Conservation (phyloP, 148 eudicot species). For the Spergularia bocconei region DNA sequence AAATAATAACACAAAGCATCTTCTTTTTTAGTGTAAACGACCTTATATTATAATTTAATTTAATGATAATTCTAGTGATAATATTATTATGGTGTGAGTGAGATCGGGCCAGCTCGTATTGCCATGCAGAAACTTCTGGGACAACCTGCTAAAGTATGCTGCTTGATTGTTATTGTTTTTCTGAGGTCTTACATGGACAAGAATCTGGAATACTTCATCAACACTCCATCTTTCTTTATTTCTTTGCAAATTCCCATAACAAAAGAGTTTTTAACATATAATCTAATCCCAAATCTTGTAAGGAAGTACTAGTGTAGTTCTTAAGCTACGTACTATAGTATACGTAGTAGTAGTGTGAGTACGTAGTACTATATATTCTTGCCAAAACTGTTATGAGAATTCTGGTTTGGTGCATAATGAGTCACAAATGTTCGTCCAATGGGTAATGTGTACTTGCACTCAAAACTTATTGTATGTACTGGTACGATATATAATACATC, state of each 20-base stretch:
- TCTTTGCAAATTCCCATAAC: neutral
- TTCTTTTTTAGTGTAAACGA: slow-evolving; percentile 13
- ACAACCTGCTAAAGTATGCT: slow-evolving; percentile 1
- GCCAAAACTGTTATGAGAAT: no score
- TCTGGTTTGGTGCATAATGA: no score
- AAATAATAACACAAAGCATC: slow-evolving; percentile 16
- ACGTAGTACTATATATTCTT: no score
- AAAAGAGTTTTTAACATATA: neutral
- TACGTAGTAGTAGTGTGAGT: no score
- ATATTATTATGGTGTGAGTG: slow-evolving; percentile 8
- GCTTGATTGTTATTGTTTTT: neutral
- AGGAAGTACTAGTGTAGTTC: no score
- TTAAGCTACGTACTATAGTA: no score
- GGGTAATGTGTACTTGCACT: no score
- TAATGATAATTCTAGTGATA: neutral
- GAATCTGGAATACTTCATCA: slow-evolving; percentile 6
- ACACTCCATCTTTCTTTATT: slow-evolving; percentile 1
- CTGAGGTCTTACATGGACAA: neutral
- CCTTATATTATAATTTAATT: neutral
- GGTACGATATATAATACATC: no score
- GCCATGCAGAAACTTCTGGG: slow-evolving; percentile 26
- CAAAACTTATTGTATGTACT: no score
- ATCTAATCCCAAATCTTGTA: neutral
- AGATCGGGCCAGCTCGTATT: slow-evolving; percentile 21
- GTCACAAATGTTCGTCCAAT: no score